Conservation (phyloP, 192 early-diverging fungal genomes). For the Coemansia umbellata region DNA sequence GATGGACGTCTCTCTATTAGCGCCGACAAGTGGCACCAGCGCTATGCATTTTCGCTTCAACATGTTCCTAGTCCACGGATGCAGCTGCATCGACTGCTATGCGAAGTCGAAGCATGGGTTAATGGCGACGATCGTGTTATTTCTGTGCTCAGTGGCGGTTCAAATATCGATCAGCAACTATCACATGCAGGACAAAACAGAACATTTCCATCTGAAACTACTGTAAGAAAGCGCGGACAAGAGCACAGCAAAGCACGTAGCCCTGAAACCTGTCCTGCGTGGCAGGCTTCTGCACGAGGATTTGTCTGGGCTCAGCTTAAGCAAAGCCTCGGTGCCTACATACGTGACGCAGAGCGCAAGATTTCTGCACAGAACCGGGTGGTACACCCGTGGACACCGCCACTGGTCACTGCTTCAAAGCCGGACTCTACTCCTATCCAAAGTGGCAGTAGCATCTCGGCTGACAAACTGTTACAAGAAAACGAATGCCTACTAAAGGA, state of each 20-base stretch:
- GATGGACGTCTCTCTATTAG: not conserved
- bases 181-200: not conserved
- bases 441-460: not conserved
- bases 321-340: slow-evolving; percentile 33
- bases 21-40: slow-evolving; percentile 5
- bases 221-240: no score
- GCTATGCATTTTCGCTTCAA: slow-evolving; percentile 35
- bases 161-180: not conserved
- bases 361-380: slow-evolving; percentile 20
- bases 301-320: slow-evolving; percentile 39
- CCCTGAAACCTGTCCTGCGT: slow-evolving; percentile 21
- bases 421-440: not conserved
- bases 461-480: slow-evolving; percentile 6
- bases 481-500: slow-evolving; percentile 13
- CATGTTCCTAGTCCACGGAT: slow-evolving; percentile 38
- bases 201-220: no score
- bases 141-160: not conserved
- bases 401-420: not conserved
- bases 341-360: slow-evolving; percentile 24
- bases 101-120: slow-evolving; percentile 42
- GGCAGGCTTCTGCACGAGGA: slow-evolving; percentile 25
- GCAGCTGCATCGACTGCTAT: slow-evolving; percentile 37
- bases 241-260: not conserved
- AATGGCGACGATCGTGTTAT: slow-evolving; percentile 19
- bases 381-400: slow-evolving; percentile 23